A percentile compares a stretch with the other conserved stretches of the same genome.
Conservation (phyloP, 2,329 filamentous ascomycete genomes). For the Dryadomyces quercus-mongolicae region DNA sequence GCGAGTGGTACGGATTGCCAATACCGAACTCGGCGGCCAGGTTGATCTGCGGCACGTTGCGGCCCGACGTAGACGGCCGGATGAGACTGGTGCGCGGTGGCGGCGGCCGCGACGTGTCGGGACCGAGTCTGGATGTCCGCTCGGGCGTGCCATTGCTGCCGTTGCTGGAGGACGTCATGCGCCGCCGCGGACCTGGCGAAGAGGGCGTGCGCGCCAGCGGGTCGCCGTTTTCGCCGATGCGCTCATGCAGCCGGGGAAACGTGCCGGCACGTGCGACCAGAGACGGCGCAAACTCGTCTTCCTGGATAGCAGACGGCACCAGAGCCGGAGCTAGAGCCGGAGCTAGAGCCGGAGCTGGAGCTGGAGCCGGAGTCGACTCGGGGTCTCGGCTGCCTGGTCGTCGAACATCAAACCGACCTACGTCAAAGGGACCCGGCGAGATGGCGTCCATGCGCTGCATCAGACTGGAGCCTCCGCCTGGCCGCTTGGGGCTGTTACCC, state of each 20-base stretch:
- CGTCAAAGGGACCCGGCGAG: slow-evolving; percentile 53
- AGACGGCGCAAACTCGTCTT: slow-evolving; percentile 25
- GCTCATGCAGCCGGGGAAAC: slow-evolving; percentile 31
- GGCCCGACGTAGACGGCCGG: slow-evolving; percentile 26
- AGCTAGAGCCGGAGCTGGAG: not conserved
- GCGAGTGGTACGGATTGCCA: slow-evolving; percentile 52
- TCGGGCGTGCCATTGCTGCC: not conserved
- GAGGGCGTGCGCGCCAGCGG: slow-evolving; percentile 32
- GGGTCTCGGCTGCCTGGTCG: slow-evolving; percentile 10
- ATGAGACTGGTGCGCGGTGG: slow-evolving; percentile 39
- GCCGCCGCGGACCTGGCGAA: slow-evolving; percentile 28
- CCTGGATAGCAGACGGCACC: slow-evolving; percentile 7
- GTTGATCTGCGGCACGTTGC: slow-evolving; percentile 32
- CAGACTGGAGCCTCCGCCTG: slow-evolving; percentile 21
- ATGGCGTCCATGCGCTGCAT: slow-evolving; percentile 54
- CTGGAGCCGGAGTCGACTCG: slow-evolving; percentile 17
- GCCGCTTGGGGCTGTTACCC: slow-evolving; percentile 31
- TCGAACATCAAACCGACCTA: slow-evolving; percentile 50
- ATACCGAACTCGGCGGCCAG: slow-evolving; percentile 47
- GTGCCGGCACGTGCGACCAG: slow-evolving; percentile 37
- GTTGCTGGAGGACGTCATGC: slow-evolving; percentile 15
- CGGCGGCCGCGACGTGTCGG: slow-evolving; percentile 38
- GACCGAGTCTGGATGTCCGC: slow-evolving; percentile 18
- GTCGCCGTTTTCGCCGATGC: slow-evolving; percentile 15
- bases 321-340: slow-evolving; percentile 13